These are phyloP conservation scores for Kluyveromyces lactis DNA, from an alignment of 805 yeast species.

Conservation along the genomic window DNA sequence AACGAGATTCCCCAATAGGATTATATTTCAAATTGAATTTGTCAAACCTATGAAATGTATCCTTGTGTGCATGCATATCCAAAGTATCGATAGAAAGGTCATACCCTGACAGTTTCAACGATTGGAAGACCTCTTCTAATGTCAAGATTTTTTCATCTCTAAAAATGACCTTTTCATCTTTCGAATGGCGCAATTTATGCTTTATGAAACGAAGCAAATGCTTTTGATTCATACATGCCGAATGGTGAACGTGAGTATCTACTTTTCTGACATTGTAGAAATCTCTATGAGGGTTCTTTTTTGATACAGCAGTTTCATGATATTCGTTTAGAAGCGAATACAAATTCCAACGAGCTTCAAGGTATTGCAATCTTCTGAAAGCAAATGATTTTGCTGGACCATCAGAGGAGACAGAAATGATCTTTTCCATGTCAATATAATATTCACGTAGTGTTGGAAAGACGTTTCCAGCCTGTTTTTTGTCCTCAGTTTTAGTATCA, in stretches of 20 bases:
- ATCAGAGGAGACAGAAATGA: slow-evolving; percentile 72
- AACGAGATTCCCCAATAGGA: slow-evolving; percentile 96
- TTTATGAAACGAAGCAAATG: slow-evolving; percentile 91
- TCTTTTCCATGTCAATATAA: slow-evolving; percentile 70
- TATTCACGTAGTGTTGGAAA: slow-evolving; percentile 76
- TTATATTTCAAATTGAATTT: slow-evolving; percentile 95
- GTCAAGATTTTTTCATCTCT: slow-evolving; percentile 89
- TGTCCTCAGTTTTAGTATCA: slow-evolving; percentile 19
- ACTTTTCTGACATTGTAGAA: slow-evolving; percentile 37
- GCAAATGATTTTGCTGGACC: slow-evolving; percentile 98
- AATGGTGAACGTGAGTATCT: slow-evolving; percentile 92
- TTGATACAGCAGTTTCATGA: slow-evolving; percentile 84
- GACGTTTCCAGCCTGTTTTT: slow-evolving; percentile 40
- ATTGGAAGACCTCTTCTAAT: slow-evolving; percentile 81
- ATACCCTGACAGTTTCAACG: slow-evolving; percentile 85
- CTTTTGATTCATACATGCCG: slow-evolving; percentile 98
- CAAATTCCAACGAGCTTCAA: slow-evolving; percentile 95
- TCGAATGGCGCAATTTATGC: slow-evolving; percentile 79
- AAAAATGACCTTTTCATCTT: slow-evolving; percentile 83
- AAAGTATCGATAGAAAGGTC: slow-evolving; percentile 93
- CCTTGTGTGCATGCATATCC: slow-evolving; percentile 99
- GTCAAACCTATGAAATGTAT: slow-evolving; percentile 95
- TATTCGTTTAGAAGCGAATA: slow-evolving; percentile 83
- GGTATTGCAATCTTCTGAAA: slow-evolving; percentile 81
- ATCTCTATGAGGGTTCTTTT: slow-evolving; percentile 90